phyloP scores from a whole-genome alignment of 768 basidiomycete species.

The Astraeus odoratus region DNA sequence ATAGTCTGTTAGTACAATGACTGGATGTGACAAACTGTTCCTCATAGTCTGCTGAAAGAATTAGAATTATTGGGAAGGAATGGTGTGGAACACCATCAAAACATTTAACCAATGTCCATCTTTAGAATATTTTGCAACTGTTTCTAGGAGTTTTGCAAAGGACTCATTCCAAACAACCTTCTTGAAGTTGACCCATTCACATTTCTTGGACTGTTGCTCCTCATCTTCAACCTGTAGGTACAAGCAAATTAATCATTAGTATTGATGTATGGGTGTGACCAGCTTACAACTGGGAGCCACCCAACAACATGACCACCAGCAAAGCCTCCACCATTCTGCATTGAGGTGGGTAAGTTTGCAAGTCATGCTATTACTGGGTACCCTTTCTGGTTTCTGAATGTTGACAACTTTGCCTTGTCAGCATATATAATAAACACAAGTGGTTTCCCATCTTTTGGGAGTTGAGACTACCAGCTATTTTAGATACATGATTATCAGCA shows the following conservation, averaged over 20 bases:
- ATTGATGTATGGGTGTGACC: constrained; percentile 33
- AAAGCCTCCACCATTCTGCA: constrained; percentile 28
- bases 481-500: background rate
- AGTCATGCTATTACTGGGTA: constrained; percentile 31
- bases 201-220: background rate
- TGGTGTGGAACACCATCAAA: constrained; percentile 21
- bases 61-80: constrained; percentile 26
- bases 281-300: constrained; percentile 31
- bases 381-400: constrained; percentile 32
- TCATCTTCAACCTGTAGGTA: constrained; percentile 4
- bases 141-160: constrained; percentile 5
- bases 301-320: constrained; percentile 33
- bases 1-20: background rate
- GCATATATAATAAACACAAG: constrained; percentile 33
- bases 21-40: constrained; percentile 32
- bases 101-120: constrained; percentile 14
- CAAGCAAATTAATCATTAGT: background rate
- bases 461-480: constrained; percentile 1
- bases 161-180: constrained; percentile 7
- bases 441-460: constrained; percentile 18
- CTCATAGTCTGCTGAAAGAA: constrained; percentile 38
- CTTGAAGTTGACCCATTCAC: constrained; percentile 7
- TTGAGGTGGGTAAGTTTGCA: constrained; percentile 25
- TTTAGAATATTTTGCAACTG: background rate
- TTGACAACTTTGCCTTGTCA: constrained; percentile 33